Evolutionary conservation across 768 basidiomycete species (phyloP), one percentile per base, ranked within the genome.

Genomic region (Pisolithus sp.): DNA sequence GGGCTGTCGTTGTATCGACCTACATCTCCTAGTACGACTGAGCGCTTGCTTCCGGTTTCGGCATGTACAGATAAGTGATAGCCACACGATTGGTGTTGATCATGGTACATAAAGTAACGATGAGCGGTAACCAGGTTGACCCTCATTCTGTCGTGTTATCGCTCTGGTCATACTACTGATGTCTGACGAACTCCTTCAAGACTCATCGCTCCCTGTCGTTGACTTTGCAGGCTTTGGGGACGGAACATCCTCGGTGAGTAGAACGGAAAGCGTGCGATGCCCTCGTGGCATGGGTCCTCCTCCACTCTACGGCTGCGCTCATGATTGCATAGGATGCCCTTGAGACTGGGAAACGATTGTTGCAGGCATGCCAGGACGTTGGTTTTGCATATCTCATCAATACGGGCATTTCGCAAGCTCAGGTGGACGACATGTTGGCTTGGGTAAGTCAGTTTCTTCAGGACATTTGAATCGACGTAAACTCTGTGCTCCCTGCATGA

Each of bases 371-470:
- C 45, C 50, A 41, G 51, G 59, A 65, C 2, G 68, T 66, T 28
- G 78, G 78, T 1, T 79, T 80, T 61, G 74, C 77, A 3, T 78
- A 77, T 61, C 60, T 78, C 8, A 56, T 66, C 39, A 75, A 79
- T 51, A 70, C 74, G 51, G 70, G 74, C 6, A 54, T 80, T 3
- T 59, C 70, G 7, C 64, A 70, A 41, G 59, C 64, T 3, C 65
- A 71, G 48, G 65, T 74, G 12, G 59, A 69, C 15, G 39, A 52
- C 8, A 76, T 76, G 71, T 77, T 77, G 57, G 60, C 61, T 41
- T 68, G 69, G 76, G 76, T 76, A 49, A 36, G 68, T 30, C n/a
- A n/a, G 21, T 58, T 34, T 26, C 46, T 24, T 23, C 10, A 36
- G 48, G 44, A 49, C 13, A 34, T 34, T 13, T 34, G 12, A 34